Evolutionary conservation across 371 early-diverging fungal genomes (phyloP), one percentile per base, ranked within the genome.

Genomic region (Batrachochytrium dendrobatidis): DNA sequence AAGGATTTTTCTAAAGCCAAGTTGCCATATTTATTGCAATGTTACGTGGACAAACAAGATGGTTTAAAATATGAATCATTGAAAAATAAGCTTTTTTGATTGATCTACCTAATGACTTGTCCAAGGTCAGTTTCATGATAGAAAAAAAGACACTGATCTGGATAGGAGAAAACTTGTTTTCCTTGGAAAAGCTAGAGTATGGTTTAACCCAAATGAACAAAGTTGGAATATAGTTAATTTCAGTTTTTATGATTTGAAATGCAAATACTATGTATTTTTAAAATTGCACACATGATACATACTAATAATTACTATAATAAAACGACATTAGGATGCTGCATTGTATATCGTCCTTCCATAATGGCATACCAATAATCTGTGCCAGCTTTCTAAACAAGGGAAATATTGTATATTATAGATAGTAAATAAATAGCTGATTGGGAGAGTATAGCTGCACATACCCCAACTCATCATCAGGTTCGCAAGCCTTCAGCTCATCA

Each of bases 121-220:
- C 60, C 6, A 60, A 39, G 31, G 51, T 49, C 7, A 31, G 20
- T 33, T 64, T 64, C 31, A 58, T 32, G 35, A 64, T 60, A 8
- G 60, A 53, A 45, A 59, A 64, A 26, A 64, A 61, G 18, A 50
- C 33, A 29, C 51, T 48, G 44, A 52, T 64, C 39, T 64, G 64
- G 29, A 34, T 5, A 2, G 46, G 34, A 1, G 45, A 44, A 31
- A 65, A 65, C 34, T 43, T 48, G 50, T 46, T 53, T 3, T 56
- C 52, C 48, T 56, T 54, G 17, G 60, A 55, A 28, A 43, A 61
- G 25, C 45, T 61, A 31, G 6, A 34, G 34, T 6, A 8, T 6
- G 53, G 10, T 10, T n/a, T 24, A n/a, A 49, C 50, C 33, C 32
- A 18, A 0, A 34, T 43, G 25, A 53, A 35, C 18, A 22, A 34